Evolutionary conservation across 768 basidiomycete species (phyloP), one percentile per base, ranked within the genome.

Genomic region (Lentinula edodes): DNA sequence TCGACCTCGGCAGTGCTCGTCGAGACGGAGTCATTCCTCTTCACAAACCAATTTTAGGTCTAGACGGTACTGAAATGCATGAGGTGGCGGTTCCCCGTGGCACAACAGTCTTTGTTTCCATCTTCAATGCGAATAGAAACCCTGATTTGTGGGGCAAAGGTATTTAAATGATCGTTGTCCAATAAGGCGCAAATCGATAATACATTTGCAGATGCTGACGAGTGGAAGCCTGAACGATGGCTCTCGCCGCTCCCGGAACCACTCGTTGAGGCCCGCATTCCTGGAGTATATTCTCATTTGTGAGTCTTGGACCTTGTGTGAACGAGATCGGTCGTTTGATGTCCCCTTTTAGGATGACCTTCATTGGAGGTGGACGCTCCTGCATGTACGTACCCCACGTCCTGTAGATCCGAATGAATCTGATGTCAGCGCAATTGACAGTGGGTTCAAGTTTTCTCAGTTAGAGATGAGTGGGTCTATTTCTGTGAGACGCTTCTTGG

Each of bases 221-320:
- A 80, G 61, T 81, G 77, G 75, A 80, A 76, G 59, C 80, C 80
- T 1, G 78, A 80, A 58, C 69, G 80, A 15, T 81, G 80, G 79
- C 67, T 80, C 1, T 61, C 62, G 3, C 68, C 71, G 0, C 65
- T 78, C 6, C 78, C 76, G 2, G 65, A 71, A 10, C 61, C 64
- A 23, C 70, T 78, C 15, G 62, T 50, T 3, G 68, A 73, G 18
- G 74, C 76, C 3, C 70, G 66, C 23, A 66, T 75, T 23, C 73
- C 76, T 34, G 74, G 74, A 4, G 64, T 76, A 8, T 76, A 76
- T 60, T 70, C 76, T 2, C 68, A 73, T 57, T 36, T 74, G 76
- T 76, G 56, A 57, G 74, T 65, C 12, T 41, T 61, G 38, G n/a
- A 48, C 10, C 35, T 3, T 36, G 10, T 28, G 23, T 34, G 28